phyloP scores from a whole-genome alignment of 768 basidiomycete genomes.

The Tylopilus subfusipes region DNA sequence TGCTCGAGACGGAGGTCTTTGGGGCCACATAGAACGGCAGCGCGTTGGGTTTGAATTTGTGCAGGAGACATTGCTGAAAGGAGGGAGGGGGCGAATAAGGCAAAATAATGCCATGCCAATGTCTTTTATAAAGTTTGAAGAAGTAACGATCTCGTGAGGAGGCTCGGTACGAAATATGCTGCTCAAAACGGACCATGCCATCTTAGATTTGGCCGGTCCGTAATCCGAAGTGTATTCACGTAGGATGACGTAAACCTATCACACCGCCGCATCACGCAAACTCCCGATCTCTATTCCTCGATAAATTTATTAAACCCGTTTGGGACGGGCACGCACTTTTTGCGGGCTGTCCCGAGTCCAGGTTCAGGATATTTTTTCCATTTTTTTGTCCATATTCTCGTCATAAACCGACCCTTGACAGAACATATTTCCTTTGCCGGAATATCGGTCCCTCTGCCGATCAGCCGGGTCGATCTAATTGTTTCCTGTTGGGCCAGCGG shows the following conservation, averaged over 20 bases:
- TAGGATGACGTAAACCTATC: constrained; percentile 29
- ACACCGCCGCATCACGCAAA: constrained; percentile 25
- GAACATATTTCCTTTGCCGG: constrained; percentile 15
- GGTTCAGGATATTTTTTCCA: constrained; percentile 12
- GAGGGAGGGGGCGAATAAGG: constrained; percentile 20
- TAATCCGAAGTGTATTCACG: constrained; percentile 24
- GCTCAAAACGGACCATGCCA: constrained; percentile 21
- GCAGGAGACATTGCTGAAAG: constrained; percentile 41
- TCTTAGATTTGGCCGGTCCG: constrained; percentile 31
- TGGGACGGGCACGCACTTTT: constrained; percentile 15
- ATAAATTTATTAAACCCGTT: constrained; percentile 20
- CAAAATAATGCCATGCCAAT: constrained; percentile 23
- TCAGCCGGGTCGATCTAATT: constrained; percentile 28
- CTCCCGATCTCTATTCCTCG: constrained; percentile 23
- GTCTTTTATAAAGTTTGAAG: constrained; percentile 34
- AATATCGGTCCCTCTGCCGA: constrained; percentile 30
- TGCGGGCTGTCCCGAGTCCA: constrained; percentile 9
- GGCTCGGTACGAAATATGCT: constrained; percentile 26
- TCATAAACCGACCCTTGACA: background rate
- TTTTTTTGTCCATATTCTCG: constrained; percentile 7
- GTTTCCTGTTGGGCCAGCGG: constrained; percentile 1
- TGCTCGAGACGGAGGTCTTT: constrained; percentile 79
- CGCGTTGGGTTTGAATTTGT: constrained; percentile 54
- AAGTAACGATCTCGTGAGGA: constrained; percentile 35
- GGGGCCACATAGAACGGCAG: constrained; percentile 80